phyloP scores from a whole-genome alignment of 257 asterid genomes.

The Parsonsia alboflavescens region DNA sequence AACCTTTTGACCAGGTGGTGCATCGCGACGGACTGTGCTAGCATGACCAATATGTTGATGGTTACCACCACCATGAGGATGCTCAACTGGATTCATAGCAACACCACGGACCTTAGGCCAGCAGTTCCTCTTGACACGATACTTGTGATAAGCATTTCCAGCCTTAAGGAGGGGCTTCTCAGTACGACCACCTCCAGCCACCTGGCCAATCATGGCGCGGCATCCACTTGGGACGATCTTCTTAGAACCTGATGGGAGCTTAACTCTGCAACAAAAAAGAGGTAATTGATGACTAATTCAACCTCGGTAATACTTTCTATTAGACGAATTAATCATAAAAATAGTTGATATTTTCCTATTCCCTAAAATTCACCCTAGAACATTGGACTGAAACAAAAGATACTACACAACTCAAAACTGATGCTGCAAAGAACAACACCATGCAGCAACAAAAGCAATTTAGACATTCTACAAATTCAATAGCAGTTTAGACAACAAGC shows the following conservation, averaged over 20 bases:
- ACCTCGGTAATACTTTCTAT: not conserved
- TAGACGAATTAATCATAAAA: not conserved
- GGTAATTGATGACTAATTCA: not conserved
- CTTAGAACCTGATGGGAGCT: slow-evolving; percentile 83
- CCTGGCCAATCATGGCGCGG: slow-evolving; percentile 85
- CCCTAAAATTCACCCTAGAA: too few relatives aligned
- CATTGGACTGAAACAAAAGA: too few relatives aligned
- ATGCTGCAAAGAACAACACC: too few relatives aligned
- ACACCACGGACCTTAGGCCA: slow-evolving; percentile 95
- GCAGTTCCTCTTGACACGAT: slow-evolving; percentile 64
- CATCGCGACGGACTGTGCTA: slow-evolving; percentile 73
- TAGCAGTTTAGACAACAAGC: too few relatives aligned
- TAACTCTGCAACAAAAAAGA: slow-evolving; percentile 31
- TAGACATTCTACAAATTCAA: too few relatives aligned
- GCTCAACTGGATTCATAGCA: slow-evolving; percentile 82
- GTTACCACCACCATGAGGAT: slow-evolving; percentile 91
- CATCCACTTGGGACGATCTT: slow-evolving; percentile 73
- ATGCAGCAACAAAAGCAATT: too few relatives aligned
- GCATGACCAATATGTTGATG: slow-evolving; percentile 88
- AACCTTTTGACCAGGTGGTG: slow-evolving; percentile 83
- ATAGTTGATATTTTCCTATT: too few relatives aligned
- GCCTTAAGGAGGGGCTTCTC: slow-evolving; percentile 78
- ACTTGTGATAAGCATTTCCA: slow-evolving; percentile 73
- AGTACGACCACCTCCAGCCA: slow-evolving; percentile 81
- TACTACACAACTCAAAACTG: too few relatives aligned